Evolutionary conservation across 2,329 filamentous ascomycete species (phyloP), one percentile per base, ranked within the genome.

Genomic region (Pyricularia sp.): DNA sequence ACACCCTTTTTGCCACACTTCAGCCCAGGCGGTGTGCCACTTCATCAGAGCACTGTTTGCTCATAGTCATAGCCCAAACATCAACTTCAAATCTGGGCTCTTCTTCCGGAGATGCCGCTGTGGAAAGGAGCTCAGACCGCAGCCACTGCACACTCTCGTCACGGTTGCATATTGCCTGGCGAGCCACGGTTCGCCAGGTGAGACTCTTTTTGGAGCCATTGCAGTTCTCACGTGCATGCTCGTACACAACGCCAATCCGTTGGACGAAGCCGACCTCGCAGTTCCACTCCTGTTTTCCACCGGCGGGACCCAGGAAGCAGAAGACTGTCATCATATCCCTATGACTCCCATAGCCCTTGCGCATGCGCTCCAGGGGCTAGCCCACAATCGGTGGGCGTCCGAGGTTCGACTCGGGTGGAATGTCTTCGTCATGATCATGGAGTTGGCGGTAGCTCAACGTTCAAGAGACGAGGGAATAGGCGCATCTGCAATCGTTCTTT

Each of bases 1-100:
- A 30, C 71, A 72, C 17, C 30, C 68, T 17, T 71, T 72, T 26
- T 70, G 69, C 17, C 71, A 71, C 26, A 70, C 71, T 1, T 68
- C 70, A 12, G 68, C 25, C 1, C 71, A 71, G 26, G 70, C 68
- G n/a, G 50, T 71, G 1, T 68, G 64, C 42, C 71, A 71, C 50
- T 66, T 31, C 20, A 69, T 58, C 36, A 69, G 59, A 31, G 50
- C 55, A 66, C 69, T 70, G 42, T 68, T 70, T 55, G 58, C 64
- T 36, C 26, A 42, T 61, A 28, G 30, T 42, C 20, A 6, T 3
- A 17, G 25, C 20, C 26, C 61, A 30, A 3, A 25, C 20, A 33
- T 68, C 11, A 61, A 30, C 64, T n/a, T 14, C 0, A 2, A 9
- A 3, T 69, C 67, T 28, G 67, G 67, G 4, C 17, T 70, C 12